Conservation (phyloP, 2,329 filamentous ascomycete genomes). For the Botrytis paeoniae region DNA sequence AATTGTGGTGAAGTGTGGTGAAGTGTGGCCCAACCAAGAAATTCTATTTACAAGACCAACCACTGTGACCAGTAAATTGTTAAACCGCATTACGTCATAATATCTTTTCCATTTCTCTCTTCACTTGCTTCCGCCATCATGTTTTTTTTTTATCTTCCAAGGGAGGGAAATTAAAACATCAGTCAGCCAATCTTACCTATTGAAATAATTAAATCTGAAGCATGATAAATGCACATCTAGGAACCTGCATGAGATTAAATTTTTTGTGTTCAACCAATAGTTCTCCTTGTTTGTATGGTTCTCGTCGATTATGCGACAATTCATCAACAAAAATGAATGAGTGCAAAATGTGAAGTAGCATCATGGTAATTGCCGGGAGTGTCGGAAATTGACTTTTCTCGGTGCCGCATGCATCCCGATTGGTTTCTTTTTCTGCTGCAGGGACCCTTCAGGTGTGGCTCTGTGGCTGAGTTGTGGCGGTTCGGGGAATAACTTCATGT, state of each 20-base stretch:
- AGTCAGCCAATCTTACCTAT: background rate
- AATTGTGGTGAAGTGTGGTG: slow-evolving; percentile 1
- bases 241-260: background rate
- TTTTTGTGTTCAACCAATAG: background rate
- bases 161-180: background rate
- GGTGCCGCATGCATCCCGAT: background rate
- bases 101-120: background rate
- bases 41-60: background rate
- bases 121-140: background rate
- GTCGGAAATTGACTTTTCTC: background rate
- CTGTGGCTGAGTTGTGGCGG: background rate
- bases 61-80: background rate
- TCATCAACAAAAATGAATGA: background rate
- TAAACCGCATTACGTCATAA: background rate
- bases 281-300: background rate
- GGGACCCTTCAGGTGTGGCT: background rate
- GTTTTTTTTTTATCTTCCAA: background rate
- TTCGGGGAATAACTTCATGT: background rate
- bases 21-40: slow-evolving; percentile 11
- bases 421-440: background rate
- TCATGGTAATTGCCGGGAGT: background rate
- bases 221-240: background rate
- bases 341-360: background rate
- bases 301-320: background rate
- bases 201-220: background rate